A percentile compares a stretch with the other conserved stretches of the same genome.
phyloP scores from a whole-genome alignment of 148 eudicot species.

The Oxyria digyna region DNA sequence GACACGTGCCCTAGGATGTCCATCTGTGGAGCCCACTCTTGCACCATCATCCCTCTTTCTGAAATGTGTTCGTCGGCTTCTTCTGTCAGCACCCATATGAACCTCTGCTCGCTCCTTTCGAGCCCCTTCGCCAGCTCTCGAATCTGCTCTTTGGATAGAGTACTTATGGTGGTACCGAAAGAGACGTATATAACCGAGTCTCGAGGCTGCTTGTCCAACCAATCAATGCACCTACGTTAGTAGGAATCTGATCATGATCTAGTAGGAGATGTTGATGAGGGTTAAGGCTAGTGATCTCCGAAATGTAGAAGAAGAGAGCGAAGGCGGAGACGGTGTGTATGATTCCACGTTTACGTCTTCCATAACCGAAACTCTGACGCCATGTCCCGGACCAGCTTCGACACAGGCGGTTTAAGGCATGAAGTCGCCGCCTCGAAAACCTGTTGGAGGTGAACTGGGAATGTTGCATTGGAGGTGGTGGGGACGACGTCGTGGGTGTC shows the following conservation, averaged over 20 bases:
- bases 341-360: constrained; percentile 41
- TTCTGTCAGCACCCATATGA: constrained; percentile 60
- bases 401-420: constrained; percentile 26
- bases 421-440: constrained; percentile 18
- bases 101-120: constrained; percentile 37
- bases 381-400: constrained; percentile 33
- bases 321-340: constrained; percentile 36
- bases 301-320: constrained; percentile 11
- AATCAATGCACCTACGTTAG: constrained; percentile 26
- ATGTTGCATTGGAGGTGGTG: constrained; percentile 13
- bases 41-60: constrained; percentile 32
- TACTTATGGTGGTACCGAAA: constrained; percentile 50
- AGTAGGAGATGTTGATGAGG: no score
- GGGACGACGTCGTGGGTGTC: constrained; percentile 19
- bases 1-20: constrained; percentile 41
- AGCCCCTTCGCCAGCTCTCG: constrained; percentile 50
- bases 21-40: constrained; percentile 64
- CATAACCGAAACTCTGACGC: no score
- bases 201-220: constrained; percentile 43
- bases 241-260: no score
- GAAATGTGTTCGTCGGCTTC: constrained; percentile 37
- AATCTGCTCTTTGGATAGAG: constrained; percentile 32
- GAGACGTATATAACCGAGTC: constrained; percentile 48
- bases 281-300: constrained; percentile 25
- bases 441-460: constrained; percentile 41